Conservation (phyloP, 352 stramenopile species). For the Chrysophaeum taylorii region DNA sequence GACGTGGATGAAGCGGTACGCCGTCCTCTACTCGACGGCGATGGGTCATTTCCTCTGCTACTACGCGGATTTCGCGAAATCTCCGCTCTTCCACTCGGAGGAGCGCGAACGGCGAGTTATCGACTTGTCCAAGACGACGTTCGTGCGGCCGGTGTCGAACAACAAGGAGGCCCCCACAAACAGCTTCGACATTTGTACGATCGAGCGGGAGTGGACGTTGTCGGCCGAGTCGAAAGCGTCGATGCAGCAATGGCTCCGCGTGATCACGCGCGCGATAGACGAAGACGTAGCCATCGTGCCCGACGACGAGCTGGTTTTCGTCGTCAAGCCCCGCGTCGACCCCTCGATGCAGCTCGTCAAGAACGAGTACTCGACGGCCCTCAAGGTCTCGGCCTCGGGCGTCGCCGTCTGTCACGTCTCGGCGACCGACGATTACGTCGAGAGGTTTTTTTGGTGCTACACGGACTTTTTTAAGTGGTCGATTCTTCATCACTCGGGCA, state of each 20-base stretch:
- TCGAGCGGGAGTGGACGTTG: slow-evolving; percentile 38
- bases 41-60: slow-evolving; percentile 41
- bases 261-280: slow-evolving; percentile 33
- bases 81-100: slow-evolving; percentile 30
- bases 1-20: slow-evolving; percentile 38
- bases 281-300: slow-evolving; percentile 37
- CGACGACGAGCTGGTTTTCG: slow-evolving; percentile 34
- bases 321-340: slow-evolving; percentile 28
- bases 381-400: slow-evolving; percentile 30
- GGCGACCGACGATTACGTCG: slow-evolving; percentile 9
- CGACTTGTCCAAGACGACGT: slow-evolving; percentile 37
- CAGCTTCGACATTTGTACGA: slow-evolving; percentile 38
- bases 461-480: slow-evolving; percentile 46
- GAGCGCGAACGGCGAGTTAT: slow-evolving; percentile 32
- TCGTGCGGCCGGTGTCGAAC: slow-evolving; percentile 33
- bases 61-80: slow-evolving; percentile 37
- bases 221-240: slow-evolving; percentile 29
- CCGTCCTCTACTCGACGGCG: slow-evolving; percentile 36
- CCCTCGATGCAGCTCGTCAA: slow-evolving; percentile 15
- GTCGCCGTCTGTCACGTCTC: slow-evolving; percentile 21
- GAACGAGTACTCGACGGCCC: slow-evolving; percentile 26
- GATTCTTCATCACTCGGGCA: slow-evolving; percentile 22
- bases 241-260: slow-evolving; percentile 31
- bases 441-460: slow-evolving; percentile 37
- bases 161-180: slow-evolving; percentile 26